Base-by-base conservation (phyloP, 495 filamentous ascomycete species). In the Penicillium nucicola region DNA sequence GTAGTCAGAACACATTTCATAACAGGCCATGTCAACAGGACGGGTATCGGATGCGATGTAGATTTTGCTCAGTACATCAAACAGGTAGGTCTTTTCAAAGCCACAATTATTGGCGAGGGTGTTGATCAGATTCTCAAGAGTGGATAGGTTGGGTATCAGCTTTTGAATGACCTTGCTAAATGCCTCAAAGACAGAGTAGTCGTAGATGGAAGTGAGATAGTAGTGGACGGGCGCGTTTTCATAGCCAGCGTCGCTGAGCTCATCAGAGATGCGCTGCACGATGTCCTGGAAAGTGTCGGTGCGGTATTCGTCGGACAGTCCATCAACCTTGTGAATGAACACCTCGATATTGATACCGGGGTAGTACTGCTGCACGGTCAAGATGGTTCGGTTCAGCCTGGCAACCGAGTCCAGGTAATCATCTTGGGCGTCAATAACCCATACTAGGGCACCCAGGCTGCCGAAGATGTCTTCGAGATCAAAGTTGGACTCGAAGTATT, bases 161-260 rank as follows among this genome's bases (percentile, higher is more conserved):
- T 95, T 96, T 66, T 97, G 93, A 50, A 97, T 95, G 44, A 97
- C 93, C 62, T 96, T 97, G 68, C 86, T 90, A 66, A 97, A 97
- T 10, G 92, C 95, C 66, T 98, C 95, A 65, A 97, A 98, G 55
- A 98, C 95, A 51, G 84, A 90, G 68, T 97, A 92, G 63, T 98
- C 91, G 76, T 96, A 98, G 66, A 98, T 97, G 50, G 87, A 92
- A 2, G 93, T 98, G 30, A 93, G 80, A 64, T 97, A 92, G 74
- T 92, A 98, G 56, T 84, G 88, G 33, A 98, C 86, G 1, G 89
- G 89, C 5, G 89, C 86, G 60, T 96, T 95, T 57, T 96, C 92
- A 54, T 95, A 85, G 0, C 92, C 92, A 47, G 84, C 79, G 67
- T 97, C 93, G 18, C 84, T 89, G 23, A 97, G 86, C 66, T 97